Conservation (phyloP, 768 basidiomycete genomes). For the Mycena capillaripes region DNA sequence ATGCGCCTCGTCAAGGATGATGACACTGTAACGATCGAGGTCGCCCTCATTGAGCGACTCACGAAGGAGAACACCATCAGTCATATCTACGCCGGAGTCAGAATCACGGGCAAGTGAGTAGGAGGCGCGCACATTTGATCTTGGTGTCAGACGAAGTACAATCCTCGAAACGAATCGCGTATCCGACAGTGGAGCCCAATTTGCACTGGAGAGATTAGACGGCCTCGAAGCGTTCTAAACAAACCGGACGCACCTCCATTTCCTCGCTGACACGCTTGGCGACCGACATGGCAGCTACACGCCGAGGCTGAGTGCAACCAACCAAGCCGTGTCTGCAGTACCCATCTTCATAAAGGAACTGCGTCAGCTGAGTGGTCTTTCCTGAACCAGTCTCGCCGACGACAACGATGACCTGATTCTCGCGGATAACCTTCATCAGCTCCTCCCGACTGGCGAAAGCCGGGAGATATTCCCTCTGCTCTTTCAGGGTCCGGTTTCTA, state of each 20-base stretch:
- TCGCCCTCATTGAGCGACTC: constrained; percentile 99
- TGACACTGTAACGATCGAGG: constrained; percentile 94
- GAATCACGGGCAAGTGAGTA: constrained; percentile 7
- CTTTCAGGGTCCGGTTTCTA: constrained; percentile 85
- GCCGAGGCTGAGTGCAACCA: constrained; percentile 97
- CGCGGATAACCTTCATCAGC: constrained; percentile 86
- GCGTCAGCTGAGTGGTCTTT: constrained; percentile 96
- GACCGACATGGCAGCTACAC: constrained; percentile 99
- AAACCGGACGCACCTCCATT: constrained; percentile 82
- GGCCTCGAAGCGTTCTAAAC: constrained; percentile 3
- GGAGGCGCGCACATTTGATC: constrained; percentile 85
- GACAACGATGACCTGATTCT: constrained; percentile 97
- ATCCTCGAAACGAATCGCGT: constrained; percentile 99
- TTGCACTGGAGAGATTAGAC: constrained; percentile 70
- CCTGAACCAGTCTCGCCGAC: constrained; percentile 99
- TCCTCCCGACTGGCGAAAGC: constrained; percentile 98
- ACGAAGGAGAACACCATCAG: constrained; percentile 97
- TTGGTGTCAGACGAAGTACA: constrained; percentile 95
- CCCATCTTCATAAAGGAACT: constrained; percentile 97
- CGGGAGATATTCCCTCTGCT: constrained; percentile 96
- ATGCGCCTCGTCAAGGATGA: constrained; percentile 99
- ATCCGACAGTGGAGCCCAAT: constrained; percentile 92
- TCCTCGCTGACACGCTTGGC: constrained; percentile 99
- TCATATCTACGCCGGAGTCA: constrained; percentile 81
- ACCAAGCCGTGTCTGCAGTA: constrained; percentile 92